These are phyloP conservation scores for Paragyromitra xinjiangensis DNA, from an alignment of 495 filamentous ascomycete genomes.

Conservation along the genomic window DNA sequence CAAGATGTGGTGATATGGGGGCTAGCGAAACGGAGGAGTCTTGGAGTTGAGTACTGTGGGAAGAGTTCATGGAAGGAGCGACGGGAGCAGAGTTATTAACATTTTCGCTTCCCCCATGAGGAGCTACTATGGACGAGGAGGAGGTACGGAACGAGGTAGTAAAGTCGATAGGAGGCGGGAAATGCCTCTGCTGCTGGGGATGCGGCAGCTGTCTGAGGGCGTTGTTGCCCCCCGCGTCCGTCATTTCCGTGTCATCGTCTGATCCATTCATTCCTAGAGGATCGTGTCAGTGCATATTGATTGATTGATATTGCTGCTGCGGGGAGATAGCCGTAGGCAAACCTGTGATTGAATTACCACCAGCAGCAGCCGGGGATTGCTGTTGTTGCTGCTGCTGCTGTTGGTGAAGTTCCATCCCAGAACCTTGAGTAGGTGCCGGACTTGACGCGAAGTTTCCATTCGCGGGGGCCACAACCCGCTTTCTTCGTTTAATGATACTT, in stretches of 20 bases:
- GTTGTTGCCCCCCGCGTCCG: slow-evolving; percentile 41
- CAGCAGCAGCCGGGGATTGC: slow-evolving; percentile 41
- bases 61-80: slow-evolving; percentile 59
- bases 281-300: slow-evolving; percentile 41
- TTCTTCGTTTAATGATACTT: slow-evolving; percentile 91
- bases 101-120: slow-evolving; percentile 61
- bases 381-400: slow-evolving; percentile 40
- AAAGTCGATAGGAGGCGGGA: slow-evolving; percentile 54
- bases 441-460: slow-evolving; percentile 62
- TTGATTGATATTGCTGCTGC: slow-evolving; percentile 1
- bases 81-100: slow-evolving; percentile 68
- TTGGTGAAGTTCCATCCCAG: slow-evolving; percentile 58
- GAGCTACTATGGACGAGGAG: not conserved
- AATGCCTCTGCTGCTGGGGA: slow-evolving; percentile 44
- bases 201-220: slow-evolving; percentile 43
- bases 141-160: slow-evolving; percentile 45
- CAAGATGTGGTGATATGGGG: slow-evolving; percentile 64
- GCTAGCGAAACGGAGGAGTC: slow-evolving; percentile 38
- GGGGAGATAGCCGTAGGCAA: slow-evolving; percentile 21
- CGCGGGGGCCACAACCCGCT: slow-evolving; percentile 87
- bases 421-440: slow-evolving; percentile 37
- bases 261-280: slow-evolving; percentile 38
- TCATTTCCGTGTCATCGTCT: slow-evolving; percentile 55
- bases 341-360: slow-evolving; percentile 51
- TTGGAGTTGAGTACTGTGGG: slow-evolving; percentile 58